Conservation (phyloP, 2,329 filamentous ascomycete genomes). For the Parastagonospora nodorum region DNA sequence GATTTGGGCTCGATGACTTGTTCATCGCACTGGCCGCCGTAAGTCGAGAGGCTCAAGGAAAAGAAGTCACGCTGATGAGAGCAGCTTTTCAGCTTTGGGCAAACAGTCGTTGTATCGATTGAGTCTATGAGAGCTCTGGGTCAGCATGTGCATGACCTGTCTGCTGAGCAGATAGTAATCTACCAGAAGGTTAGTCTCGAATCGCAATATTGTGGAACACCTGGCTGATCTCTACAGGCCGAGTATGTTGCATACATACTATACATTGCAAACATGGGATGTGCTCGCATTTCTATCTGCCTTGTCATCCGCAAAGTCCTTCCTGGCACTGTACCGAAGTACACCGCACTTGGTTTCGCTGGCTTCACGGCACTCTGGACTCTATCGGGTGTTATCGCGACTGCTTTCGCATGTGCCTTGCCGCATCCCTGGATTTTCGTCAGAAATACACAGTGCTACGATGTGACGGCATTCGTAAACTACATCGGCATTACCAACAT, state of each 20-base stretch:
- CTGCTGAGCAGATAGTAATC: slow-evolving; percentile 7
- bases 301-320: slow-evolving; percentile 31
- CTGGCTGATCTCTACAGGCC: slow-evolving; percentile 20
- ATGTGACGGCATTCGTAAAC: slow-evolving; percentile 31
- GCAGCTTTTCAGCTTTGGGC: slow-evolving; percentile 36
- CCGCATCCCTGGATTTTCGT: slow-evolving; percentile 27
- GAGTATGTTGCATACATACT: slow-evolving; percentile 32
- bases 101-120: slow-evolving; percentile 32
- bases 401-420: slow-evolving; percentile 28
- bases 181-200: slow-evolving; percentile 28
- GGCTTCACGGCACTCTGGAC: slow-evolving; percentile 31
- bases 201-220: not conserved
- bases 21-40: slow-evolving; percentile 35
- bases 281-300: slow-evolving; percentile 31
- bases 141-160: slow-evolving; percentile 15
- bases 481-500: slow-evolving; percentile 37
- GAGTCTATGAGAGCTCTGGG: slow-evolving; percentile 27
- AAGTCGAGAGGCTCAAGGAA: not conserved
- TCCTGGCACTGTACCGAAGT: slow-evolving; percentile 20
- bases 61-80: not conserved
- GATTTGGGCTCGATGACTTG: slow-evolving; percentile 27
- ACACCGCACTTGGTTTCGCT: slow-evolving; percentile 21
- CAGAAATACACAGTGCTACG: slow-evolving; percentile 19
- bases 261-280: slow-evolving; percentile 39
- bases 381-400: slow-evolving; percentile 28